These are phyloP conservation scores for Rosa lucieae DNA, from an alignment of 306 rosid species.

Conservation along the genomic window DNA sequence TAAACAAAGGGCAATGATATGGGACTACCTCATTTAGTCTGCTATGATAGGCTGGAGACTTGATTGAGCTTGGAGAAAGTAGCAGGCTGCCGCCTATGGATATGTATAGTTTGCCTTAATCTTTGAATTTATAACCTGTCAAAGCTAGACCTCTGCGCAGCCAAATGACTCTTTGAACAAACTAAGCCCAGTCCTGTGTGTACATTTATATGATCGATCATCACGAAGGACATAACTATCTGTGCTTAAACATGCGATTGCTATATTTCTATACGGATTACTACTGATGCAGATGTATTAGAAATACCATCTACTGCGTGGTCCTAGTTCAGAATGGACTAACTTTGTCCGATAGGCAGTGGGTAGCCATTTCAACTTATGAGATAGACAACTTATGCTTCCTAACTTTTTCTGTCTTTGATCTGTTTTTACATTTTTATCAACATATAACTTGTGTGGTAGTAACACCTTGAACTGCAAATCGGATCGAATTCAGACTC, in stretches of 20 bases:
- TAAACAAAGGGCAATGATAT: neutral
- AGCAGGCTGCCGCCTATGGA: neutral
- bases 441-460: neutral
- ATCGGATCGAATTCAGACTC: neutral
- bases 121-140: neutral
- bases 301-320: neutral
- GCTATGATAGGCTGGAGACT: conserved; percentile 10
- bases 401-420: neutral
- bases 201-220: neutral
- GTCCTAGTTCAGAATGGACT: neutral
- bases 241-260: neutral
- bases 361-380: neutral
- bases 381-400: neutral
- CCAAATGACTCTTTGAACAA: neutral
- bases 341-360: neutral
- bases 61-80: neutral
- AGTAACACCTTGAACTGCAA: neutral
- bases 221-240: neutral
- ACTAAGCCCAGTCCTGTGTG: neutral
- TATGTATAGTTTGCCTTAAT: neutral
- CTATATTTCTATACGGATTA: conserved; percentile 5
- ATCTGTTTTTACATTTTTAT: neutral
- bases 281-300: neutral
- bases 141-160: neutral
- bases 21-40: conserved; percentile 1